A percentile compares a stretch with the other conserved stretches of the same genome.
phyloP scores from a whole-genome alignment of 2,329 filamentous ascomycete genomes.

The Fusarium sp. region DNA sequence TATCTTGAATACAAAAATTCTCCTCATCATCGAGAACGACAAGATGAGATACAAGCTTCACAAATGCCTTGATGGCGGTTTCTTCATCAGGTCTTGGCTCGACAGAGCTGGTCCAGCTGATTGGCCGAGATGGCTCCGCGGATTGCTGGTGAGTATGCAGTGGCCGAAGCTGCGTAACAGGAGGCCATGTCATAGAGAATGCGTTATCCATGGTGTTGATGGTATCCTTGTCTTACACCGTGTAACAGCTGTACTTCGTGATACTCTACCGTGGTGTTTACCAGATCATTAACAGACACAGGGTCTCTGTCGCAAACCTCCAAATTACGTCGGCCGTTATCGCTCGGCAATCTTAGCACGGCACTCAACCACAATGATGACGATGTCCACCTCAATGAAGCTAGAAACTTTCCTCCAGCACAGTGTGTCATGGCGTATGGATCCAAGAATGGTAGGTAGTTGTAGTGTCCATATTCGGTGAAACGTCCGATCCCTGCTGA shows the following conservation, averaged over 20 bases:
- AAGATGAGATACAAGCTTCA: neutral
- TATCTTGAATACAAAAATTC: conserved; percentile 4
- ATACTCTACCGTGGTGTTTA: neutral
- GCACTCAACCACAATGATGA: neutral
- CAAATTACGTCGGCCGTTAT: neutral
- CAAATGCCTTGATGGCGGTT: neutral
- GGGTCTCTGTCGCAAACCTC: neutral
- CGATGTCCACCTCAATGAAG: conserved; percentile 1
- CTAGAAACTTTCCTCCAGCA: neutral
- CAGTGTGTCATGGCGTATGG: neutral
- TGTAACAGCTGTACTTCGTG: neutral
- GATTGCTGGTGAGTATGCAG: conserved; percentile 5
- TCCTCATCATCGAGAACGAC: conserved; percentile 6
- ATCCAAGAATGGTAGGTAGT: neutral
- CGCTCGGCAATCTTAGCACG: neutral
- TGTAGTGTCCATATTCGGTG: conserved; percentile 4
- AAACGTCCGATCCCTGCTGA: conserved; percentile 6
- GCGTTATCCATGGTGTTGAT: conserved; percentile 5
- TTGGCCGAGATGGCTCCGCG: neutral
- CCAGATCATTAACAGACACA: neutral
- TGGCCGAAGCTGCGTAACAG: conserved; percentile 25
- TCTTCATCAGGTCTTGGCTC: neutral
- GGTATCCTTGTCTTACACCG: neutral
- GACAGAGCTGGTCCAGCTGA: neutral
- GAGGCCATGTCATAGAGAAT: neutral